Conservation (phyloP, 2,329 filamentous ascomycete species). For the Diaporthe batatas region DNA sequence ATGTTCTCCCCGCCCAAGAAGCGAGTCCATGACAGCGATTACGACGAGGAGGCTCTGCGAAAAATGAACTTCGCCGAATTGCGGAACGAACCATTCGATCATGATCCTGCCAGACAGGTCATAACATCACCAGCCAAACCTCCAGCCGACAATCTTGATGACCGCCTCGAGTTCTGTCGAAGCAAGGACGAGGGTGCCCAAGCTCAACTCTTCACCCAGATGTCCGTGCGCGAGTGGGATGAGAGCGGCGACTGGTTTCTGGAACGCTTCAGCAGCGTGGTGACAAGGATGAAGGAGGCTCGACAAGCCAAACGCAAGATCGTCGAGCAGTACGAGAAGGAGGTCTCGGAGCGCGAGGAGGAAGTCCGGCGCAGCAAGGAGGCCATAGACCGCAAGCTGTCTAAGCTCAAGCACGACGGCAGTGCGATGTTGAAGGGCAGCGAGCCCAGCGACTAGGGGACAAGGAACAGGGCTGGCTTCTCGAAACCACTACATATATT, state of each 20-base stretch:
- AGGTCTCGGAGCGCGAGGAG: conserved; percentile 68
- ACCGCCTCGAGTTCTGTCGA: conserved; percentile 65
- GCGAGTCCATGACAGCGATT: conserved; percentile 63
- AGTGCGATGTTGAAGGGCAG: conserved; percentile 67
- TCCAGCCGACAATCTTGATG: conserved; percentile 57
- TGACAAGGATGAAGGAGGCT: conserved; percentile 62
- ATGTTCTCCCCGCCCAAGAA: conserved; percentile 52
- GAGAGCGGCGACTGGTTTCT: conserved; percentile 72
- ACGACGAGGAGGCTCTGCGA: conserved; percentile 68
- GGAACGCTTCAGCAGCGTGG: conserved; percentile 64
- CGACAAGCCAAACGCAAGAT: conserved; percentile 64
- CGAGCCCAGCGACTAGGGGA: conserved; percentile 46
- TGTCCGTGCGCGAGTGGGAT: conserved; percentile 71
- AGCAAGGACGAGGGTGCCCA: conserved; percentile 58
- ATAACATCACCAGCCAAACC: conserved; percentile 52
- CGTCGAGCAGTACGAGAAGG: conserved; percentile 65
- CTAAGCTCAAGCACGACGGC: conserved; percentile 68
- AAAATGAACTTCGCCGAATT: conserved; percentile 67
- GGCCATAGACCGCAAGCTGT: conserved; percentile 67
- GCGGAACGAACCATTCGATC: conserved; percentile 67
- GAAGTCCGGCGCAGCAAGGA: conserved; percentile 66
- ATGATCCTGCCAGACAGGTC: conserved; percentile 65
- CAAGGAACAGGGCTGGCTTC: not conserved
- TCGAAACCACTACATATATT: not conserved
- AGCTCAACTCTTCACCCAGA: conserved; percentile 64